Evolutionary conservation across 345 rosid species (phyloP), one percentile per base, ranked within the genome.

Genomic region (Dipteronia dyeriana): DNA sequence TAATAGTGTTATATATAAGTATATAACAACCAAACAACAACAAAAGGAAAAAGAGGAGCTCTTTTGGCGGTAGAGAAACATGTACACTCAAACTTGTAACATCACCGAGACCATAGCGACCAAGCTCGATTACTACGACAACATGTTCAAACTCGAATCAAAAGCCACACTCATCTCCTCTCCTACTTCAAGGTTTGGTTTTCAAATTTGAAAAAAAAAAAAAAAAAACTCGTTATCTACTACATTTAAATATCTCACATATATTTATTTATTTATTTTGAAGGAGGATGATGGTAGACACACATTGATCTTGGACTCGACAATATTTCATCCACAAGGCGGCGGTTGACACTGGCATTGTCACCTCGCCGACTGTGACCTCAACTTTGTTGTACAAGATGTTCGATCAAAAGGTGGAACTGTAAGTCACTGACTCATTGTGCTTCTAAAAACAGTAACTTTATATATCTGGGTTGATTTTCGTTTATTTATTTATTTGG

Each of bases 251-350:
- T 43, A 7, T 41, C 14, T 67, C 3, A 9, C 34, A 29, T 3
- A 29, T 29, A 29, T 29, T 29, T 29, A 23, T 67, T 45, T 29
- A 49, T 73, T 62, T 29, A 29, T 26, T 26, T 26, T 26, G 19
- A 75, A 91, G 95, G 90, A 80, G 17, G 84, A 91, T 49, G 97
- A 91, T 84, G 93, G 91, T 1, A 85, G 87, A 74, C 72, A 49
- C 20, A 91, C 89, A 9, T 66, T 94, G 54, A 82, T 94, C 29
- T 65, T 94, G 78, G 91, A 89, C 22, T 89, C 94, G 4, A 91
- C 98, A 4, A 84, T 94, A 66, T 92, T 94, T 82, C 91, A 94
- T 74, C 97, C 98, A 23, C 97, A 94, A 88, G 98, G 98, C 23
- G 98, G 98, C 2, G 97, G 97, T 49, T 97, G 98, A 94, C 76